These are phyloP conservation scores for Arctostaphylos glauca DNA, from an alignment of 148 eudicot genomes.

Conservation along the genomic window DNA sequence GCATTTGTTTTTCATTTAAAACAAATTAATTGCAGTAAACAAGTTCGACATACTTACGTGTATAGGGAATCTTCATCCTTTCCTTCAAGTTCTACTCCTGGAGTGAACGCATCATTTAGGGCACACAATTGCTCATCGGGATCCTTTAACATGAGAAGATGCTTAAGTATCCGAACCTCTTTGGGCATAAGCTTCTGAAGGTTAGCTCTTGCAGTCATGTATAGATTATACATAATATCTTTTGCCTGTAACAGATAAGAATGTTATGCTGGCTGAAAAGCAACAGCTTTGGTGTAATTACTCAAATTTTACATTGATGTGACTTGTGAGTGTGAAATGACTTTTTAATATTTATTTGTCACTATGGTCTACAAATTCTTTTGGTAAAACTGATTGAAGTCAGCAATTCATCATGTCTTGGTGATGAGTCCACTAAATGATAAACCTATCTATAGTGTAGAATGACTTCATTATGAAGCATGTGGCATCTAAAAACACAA, in stretches of 20 bases:
- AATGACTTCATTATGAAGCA: not conserved
- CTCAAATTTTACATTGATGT: not conserved
- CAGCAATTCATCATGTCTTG: not conserved
- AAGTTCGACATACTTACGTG: constrained; percentile 54
- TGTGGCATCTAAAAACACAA: not conserved
- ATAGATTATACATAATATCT: constrained; percentile 77
- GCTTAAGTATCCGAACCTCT: constrained; percentile 73
- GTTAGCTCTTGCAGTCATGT: constrained; percentile 62
- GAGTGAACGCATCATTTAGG: constrained; percentile 82
- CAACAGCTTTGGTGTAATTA: not conserved
- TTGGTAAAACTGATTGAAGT: not conserved
- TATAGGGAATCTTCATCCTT: constrained; percentile 60
- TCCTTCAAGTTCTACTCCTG: constrained; percentile 78
- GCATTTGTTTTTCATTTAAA: not conserved
- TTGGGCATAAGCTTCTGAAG: constrained; percentile 82
- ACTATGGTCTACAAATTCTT: not conserved
- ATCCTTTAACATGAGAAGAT: constrained; percentile 74
- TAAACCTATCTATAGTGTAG: not conserved
- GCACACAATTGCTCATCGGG: constrained; percentile 74
- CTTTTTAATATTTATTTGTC: not conserved
- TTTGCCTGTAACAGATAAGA: constrained; percentile 49
- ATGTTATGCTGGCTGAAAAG: not conserved
- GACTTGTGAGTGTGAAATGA: not conserved
- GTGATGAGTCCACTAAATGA: not conserved
- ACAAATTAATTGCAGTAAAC: not conserved